Conservation (phyloP, 257 asterid genomes). For the Solanum neorickii region DNA sequence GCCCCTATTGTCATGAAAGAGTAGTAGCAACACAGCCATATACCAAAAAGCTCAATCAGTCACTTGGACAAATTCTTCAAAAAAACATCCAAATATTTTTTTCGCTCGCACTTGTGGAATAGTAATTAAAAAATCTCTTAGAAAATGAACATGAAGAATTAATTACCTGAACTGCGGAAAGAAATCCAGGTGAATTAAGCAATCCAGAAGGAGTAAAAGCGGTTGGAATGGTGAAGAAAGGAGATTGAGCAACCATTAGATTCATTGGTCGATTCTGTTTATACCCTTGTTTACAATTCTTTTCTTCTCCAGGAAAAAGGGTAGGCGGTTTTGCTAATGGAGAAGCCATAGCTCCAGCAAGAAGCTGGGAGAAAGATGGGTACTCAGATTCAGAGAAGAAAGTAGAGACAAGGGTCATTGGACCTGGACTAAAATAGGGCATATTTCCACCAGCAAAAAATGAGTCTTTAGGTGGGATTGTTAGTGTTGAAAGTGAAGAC, state of each 20-base stretch:
- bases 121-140: too few species aligned
- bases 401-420: conserved; percentile 25
- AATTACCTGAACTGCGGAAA: conserved; percentile 84
- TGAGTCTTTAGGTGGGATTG: conserved; percentile 21
- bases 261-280: conserved; percentile 76
- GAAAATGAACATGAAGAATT: not conserved
- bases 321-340: conserved; percentile 28
- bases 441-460: conserved; percentile 14
- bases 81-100: not conserved
- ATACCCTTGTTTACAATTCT: conserved; percentile 14
- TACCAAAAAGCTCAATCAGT: not conserved
- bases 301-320: not conserved
- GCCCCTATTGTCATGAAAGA: not conserved
- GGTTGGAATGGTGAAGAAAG: conserved; percentile 58
- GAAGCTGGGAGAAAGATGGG: conserved; percentile 71
- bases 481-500: conserved; percentile 6
- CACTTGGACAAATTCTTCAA: not conserved
- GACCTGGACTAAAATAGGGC: conserved; percentile 31
- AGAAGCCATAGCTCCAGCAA: conserved; percentile 90
- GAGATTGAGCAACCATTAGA: conserved; percentile 58
- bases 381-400: conserved; percentile 49
- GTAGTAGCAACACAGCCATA: not conserved
- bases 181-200: conserved; percentile 76
- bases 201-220: conserved; percentile 72
- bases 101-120: not conserved